These are phyloP conservation scores for Gigaspora rosea DNA, from an alignment of 192 early-diverging fungal species.

Conservation along the genomic window DNA sequence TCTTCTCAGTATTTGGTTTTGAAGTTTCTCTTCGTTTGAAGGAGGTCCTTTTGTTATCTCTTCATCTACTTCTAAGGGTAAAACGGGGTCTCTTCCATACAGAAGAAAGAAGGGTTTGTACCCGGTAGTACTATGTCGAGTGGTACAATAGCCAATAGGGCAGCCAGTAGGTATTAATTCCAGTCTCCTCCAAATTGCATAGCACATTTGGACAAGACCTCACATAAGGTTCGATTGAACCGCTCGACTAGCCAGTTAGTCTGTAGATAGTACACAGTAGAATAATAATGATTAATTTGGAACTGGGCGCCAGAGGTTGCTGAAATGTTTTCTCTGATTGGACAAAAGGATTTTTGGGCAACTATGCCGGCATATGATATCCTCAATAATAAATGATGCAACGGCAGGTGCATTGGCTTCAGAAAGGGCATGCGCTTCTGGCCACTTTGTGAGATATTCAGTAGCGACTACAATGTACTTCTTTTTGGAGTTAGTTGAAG, in stretches of 20 bases:
- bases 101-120: too few relatives aligned
- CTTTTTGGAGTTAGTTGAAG: background rate
- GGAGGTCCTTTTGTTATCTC: too few relatives aligned
- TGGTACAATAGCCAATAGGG: too few relatives aligned
- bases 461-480: constrained; percentile 31
- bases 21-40: too few relatives aligned
- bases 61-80: too few relatives aligned
- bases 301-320: background rate
- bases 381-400: constrained; percentile 4
- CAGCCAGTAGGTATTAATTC: too few relatives aligned
- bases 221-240: too few relatives aligned
- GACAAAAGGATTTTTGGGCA: constrained; percentile 23
- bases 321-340: constrained; percentile 24
- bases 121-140: too few relatives aligned
- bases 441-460: constrained; percentile 31
- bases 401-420: constrained; percentile 5
- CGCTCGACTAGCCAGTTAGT: background rate
- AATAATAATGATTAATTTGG: background rate
- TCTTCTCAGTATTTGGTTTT: too few relatives aligned
- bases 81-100: too few relatives aligned
- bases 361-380: constrained; percentile 18
- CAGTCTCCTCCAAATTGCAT: background rate
- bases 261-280: background rate
- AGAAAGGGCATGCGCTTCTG: background rate
- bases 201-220: background rate